phyloP scores from a whole-genome alignment of 2,329 filamentous ascomycete species.

The Fusarium sp. region DNA sequence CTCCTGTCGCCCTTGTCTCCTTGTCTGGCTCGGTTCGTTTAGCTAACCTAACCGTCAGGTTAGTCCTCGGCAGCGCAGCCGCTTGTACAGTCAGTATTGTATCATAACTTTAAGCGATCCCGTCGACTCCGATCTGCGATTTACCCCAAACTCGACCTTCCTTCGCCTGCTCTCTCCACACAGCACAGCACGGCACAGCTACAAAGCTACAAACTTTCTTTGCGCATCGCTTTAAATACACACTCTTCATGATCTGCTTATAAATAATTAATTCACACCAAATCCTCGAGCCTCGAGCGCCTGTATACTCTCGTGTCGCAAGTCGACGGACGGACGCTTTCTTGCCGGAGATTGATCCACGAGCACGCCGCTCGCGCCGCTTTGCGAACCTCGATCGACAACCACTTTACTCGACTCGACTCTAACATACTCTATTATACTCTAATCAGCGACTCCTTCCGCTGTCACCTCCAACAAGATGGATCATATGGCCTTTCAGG shows the following conservation, averaged over 20 bases:
- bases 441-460: not conserved
- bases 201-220: not conserved
- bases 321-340: not conserved
- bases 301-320: constrained; percentile 3
- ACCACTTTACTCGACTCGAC: not conserved
- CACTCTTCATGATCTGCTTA: not conserved
- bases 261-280: constrained; percentile 3
- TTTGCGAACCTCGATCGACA: constrained; percentile 10
- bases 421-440: not conserved
- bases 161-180: constrained; percentile 29
- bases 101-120: constrained; percentile 31
- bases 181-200: not conserved
- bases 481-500: constrained; percentile 67
- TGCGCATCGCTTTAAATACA: not conserved
- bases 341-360: constrained; percentile 20
- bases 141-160: constrained; percentile 24
- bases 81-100: constrained; percentile 10
- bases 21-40: constrained; percentile 18
- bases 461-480: constrained; percentile 35
- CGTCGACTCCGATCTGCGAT: constrained; percentile 37
- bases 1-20: constrained; percentile 22
- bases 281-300: not conserved
- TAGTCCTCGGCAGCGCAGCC: not conserved
- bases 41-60: constrained; percentile 3
- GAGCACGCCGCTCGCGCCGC: constrained; percentile 19